Percentiles rank a stretch among this genome's conserved stretches.
These are phyloP conservation scores for Zoysia japonica DNA, from an alignment of 176 grass and related monocot genomes.

Conservation along the genomic window DNA sequence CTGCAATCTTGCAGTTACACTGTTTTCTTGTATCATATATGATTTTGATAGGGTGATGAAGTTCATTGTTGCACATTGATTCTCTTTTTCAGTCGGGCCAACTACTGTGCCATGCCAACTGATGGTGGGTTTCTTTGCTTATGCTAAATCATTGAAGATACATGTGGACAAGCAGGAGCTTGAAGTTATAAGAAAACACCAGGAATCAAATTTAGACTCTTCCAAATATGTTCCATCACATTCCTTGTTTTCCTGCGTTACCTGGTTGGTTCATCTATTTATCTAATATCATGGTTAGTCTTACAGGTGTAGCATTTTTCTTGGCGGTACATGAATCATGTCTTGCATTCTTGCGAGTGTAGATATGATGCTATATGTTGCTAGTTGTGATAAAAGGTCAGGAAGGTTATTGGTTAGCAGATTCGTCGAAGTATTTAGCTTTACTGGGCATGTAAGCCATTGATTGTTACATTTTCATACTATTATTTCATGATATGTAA, in stretches of 20 bases:
- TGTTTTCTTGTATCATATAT: neutral
- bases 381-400: slow-evolving; percentile 6
- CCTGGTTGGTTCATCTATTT: slow-evolving; percentile 1
- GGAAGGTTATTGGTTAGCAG: neutral
- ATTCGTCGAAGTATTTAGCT: neutral
- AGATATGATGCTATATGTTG: neutral
- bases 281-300: neutral
- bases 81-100: slow-evolving; percentile 66
- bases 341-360: neutral
- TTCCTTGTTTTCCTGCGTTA: neutral
- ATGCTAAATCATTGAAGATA: slow-evolving; percentile 88
- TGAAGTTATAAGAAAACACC: slow-evolving; percentile 59
- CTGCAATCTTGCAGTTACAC: neutral
- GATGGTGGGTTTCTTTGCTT: slow-evolving; percentile 99
- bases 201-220: neutral
- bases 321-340: no score
- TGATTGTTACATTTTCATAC: neutral
- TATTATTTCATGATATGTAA: neutral
- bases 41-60: neutral
- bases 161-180: slow-evolving; percentile 81
- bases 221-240: neutral
- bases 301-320: neutral
- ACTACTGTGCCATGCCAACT: slow-evolving; percentile 86
- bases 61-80: slow-evolving; percentile 16
- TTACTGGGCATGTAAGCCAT: neutral